Base-by-base conservation (phyloP, 2,329 filamentous ascomycete genomes). In the Cordyceps fumosorosea region DNA sequence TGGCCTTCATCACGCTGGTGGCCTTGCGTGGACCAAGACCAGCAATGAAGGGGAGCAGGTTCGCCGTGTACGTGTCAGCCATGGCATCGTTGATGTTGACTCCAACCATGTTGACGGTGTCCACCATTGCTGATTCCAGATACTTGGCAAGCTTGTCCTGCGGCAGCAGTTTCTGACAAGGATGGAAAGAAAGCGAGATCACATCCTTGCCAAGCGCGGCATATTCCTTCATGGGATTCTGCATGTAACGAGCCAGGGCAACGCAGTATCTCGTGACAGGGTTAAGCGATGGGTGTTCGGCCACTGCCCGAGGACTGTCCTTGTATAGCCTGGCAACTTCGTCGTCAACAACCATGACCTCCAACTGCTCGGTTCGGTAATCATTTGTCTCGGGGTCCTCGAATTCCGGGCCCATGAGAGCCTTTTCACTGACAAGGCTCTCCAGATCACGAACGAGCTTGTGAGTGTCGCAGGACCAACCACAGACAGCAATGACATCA, bases 321-420 rank as follows among this genome's bases (percentile, higher is more conserved):
- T 97, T 93, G 78, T 97, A 99, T 4, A 98, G 83, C 51, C 95
- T 87, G n/a, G 95, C 95, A 56, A 97, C 92, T 76, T 99, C 95
- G 69, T 99, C 95, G 68, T 98, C 97, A 65, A 97, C 90, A 60
- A 96, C 86, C 34, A 98, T 81, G 11, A 98, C 89, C 63, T 98
- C 93, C 34, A 99, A 80, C 12, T 86, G 85, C 70, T 96, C 92
- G 63, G 82, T 89, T 62, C 87, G 83, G 65, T 89, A 89, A 64
- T 92, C 88, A 62, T 86, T 86, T 32, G 85, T 85, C n/a, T 93
- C 89, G 1, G 81, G 78, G 66, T 96, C 90, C 57, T 92, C 87
- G 69, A 90, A 96, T n/a, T 91, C 85, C 16, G 90, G 85, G 3
- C 91, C 89, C 67, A 87, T 87, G 11, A 99, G 80, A 56, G 89